phyloP scores from a whole-genome alignment of 441 rosid species.

The Melastoma candidum region DNA sequence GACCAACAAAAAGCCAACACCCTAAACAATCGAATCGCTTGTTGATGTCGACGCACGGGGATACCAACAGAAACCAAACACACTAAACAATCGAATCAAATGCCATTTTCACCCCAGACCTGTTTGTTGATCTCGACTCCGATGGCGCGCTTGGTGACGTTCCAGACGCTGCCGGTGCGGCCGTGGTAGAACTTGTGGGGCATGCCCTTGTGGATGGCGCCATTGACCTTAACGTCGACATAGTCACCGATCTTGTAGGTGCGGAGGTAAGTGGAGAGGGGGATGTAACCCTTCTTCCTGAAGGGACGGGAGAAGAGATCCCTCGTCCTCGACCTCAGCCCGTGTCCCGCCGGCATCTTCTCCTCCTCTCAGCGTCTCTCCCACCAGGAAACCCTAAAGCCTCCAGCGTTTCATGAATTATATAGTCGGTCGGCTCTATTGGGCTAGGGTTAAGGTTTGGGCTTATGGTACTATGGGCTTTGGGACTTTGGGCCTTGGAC shows the following conservation, averaged over 20 bases:
- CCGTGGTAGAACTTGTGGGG: constrained; percentile 98
- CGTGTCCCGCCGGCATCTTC: constrained; percentile 90
- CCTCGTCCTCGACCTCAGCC: constrained; percentile 71
- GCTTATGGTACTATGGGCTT: too few relatives aligned
- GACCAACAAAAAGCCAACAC: not conserved
- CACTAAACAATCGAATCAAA: not conserved
- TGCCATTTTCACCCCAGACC: constrained; percentile 22
- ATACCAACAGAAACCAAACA: too few relatives aligned
- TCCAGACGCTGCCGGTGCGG: constrained; percentile 91
- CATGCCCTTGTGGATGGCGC: constrained; percentile 96
- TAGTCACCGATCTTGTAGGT: constrained; percentile 79
- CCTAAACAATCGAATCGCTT: not conserved
- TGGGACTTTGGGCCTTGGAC: too few relatives aligned
- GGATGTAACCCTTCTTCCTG: constrained; percentile 93
- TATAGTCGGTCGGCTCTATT: too few relatives aligned
- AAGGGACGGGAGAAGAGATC: constrained; percentile 74
- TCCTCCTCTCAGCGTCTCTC: not conserved
- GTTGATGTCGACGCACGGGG: too few relatives aligned
- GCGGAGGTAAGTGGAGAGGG: constrained; percentile 67
- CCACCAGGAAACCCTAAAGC: too few relatives aligned
- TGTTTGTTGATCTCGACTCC: constrained; percentile 94
- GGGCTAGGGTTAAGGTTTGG: too few relatives aligned
- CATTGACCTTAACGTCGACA: constrained; percentile 87
- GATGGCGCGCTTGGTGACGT: constrained; percentile 88
- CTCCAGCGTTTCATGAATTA: too few relatives aligned